Percentiles rank a stretch among this genome's conserved stretches.
Conservation (phyloP, 2,329 filamentous ascomycete genomes). For the Fusarium nelsonii region DNA sequence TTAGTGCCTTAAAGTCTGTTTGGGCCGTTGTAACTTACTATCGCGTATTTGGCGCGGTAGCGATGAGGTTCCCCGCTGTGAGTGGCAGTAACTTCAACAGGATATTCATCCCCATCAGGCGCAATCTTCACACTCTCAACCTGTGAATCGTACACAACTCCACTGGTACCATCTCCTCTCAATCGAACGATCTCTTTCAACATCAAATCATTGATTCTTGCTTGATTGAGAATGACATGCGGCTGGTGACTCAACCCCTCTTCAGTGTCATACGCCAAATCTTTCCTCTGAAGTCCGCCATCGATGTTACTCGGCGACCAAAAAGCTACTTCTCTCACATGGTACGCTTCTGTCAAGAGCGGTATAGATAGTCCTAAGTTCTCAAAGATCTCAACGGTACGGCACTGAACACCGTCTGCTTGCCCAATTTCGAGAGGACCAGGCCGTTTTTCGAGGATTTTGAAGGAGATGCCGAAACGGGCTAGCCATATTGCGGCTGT, state of each 20-base stretch:
- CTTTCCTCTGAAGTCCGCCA: slow-evolving; percentile 68
- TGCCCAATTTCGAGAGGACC: slow-evolving; percentile 50
- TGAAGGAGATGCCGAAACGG: slow-evolving; percentile 24
- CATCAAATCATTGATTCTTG: slow-evolving; percentile 39
- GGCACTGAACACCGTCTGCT: slow-evolving; percentile 66
- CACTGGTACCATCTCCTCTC: not conserved
- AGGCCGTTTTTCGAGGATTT: slow-evolving; percentile 6
- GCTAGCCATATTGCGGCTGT: slow-evolving; percentile 24
- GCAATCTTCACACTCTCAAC: slow-evolving; percentile 31
- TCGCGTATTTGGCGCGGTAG: slow-evolving; percentile 37
- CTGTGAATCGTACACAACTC: slow-evolving; percentile 32
- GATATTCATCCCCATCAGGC: slow-evolving; percentile 7
- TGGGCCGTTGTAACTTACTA: slow-evolving; percentile 4
- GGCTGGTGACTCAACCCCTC: slow-evolving; percentile 72
- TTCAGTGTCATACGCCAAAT: slow-evolving; percentile 72
- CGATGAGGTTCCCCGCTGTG: not conserved
- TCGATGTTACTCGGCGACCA: slow-evolving; percentile 71
- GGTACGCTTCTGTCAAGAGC: slow-evolving; percentile 74
- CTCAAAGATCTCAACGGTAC: slow-evolving; percentile 79
- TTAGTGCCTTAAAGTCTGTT: rapidly evolving
- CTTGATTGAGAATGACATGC: slow-evolving; percentile 72
- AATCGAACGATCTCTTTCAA: slow-evolving; percentile 32
- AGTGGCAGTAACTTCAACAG: slow-evolving; percentile 20
- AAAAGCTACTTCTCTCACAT: slow-evolving; percentile 70
- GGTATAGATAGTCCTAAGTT: slow-evolving; percentile 75